These are phyloP conservation scores for Lactarius psammicola DNA, from an alignment of 768 basidiomycete genomes.

Conservation along the genomic window DNA sequence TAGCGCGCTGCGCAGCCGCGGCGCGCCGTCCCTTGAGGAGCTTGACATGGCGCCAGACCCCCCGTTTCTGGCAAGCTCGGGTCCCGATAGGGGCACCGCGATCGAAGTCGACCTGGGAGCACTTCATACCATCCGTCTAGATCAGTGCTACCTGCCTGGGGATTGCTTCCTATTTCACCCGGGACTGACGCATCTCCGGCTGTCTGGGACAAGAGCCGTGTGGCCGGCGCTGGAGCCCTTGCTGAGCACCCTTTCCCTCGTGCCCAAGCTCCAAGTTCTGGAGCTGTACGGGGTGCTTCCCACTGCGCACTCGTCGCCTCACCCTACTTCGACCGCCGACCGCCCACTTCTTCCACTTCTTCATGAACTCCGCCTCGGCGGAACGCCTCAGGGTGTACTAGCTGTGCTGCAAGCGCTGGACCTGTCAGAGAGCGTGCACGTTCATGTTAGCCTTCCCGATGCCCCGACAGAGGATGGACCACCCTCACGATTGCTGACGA, in stretches of 20 bases:
- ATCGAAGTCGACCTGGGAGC: not conserved
- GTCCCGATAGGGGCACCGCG: not conserved
- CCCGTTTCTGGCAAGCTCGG: slow-evolving; percentile 5
- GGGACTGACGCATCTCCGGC: slow-evolving; percentile 12
- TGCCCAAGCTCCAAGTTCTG: slow-evolving; percentile 14
- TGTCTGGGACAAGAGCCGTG: slow-evolving; percentile 5
- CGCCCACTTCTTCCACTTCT: slow-evolving; percentile 1
- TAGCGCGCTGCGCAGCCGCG: not conserved
- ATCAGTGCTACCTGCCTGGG: slow-evolving; percentile 6
- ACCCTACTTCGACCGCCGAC: not conserved
- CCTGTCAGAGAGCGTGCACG: slow-evolving; percentile 3
- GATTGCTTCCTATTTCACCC: slow-evolving; percentile 9
- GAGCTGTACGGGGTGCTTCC: slow-evolving; percentile 17
- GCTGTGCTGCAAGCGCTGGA: slow-evolving; percentile 2
- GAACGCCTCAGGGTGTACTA: slow-evolving; percentile 7
- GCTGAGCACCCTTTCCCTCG: slow-evolving; percentile 10
- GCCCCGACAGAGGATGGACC: slow-evolving; percentile 1
- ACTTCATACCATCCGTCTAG: slow-evolving; percentile 13
- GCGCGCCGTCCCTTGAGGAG: slow-evolving; percentile 21
- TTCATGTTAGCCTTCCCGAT: slow-evolving; percentile 13
- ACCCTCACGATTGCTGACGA: not conserved
- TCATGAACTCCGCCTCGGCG: slow-evolving; percentile 9
- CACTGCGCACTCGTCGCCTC: not conserved
- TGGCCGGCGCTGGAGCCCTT: slow-evolving; percentile 15
- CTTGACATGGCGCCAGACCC: slow-evolving; percentile 16